Conservation (phyloP, 73 alveolate species). For the Stentor roeselii region DNA sequence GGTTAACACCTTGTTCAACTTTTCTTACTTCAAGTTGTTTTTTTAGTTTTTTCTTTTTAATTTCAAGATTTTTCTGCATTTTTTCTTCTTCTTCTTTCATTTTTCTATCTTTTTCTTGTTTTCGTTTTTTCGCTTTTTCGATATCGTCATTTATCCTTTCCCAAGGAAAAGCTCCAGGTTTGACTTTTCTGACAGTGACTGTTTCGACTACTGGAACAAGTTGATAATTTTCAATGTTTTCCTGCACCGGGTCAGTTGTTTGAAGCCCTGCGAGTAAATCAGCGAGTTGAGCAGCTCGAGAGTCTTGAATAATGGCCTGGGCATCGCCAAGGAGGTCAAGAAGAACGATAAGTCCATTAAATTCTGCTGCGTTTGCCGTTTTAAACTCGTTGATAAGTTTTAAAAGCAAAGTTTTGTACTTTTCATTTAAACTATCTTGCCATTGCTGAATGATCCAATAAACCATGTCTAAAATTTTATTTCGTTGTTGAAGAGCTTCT, state of each 20-base stretch:
- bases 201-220: neutral
- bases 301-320: neutral
- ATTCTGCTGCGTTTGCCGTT: conserved; percentile 38
- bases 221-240: neutral
- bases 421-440: conserved; percentile 61
- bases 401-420: conserved; percentile 63
- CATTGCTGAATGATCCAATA: conserved; percentile 43
- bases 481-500: conserved; percentile 40
- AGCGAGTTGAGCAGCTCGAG: neutral
- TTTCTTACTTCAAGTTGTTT: conserved; percentile 31
- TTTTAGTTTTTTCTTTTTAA: neutral
- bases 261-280: neutral
- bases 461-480: conserved; percentile 50
- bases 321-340: conserved; percentile 32
- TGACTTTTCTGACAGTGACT: neutral
- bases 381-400: conserved; percentile 58
- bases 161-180: conserved; percentile 4
- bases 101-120: conserved; percentile 32
- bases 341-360: conserved; percentile 56
- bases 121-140: conserved; percentile 39
- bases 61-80: neutral
- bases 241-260: neutral
- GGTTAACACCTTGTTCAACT: conserved; percentile 29
- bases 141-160: conserved; percentile 27
- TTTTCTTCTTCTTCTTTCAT: conserved; percentile 19